These are phyloP conservation scores for Populus tomentosa DNA, from an alignment of 441 rosid species.

Conservation along the genomic window DNA sequence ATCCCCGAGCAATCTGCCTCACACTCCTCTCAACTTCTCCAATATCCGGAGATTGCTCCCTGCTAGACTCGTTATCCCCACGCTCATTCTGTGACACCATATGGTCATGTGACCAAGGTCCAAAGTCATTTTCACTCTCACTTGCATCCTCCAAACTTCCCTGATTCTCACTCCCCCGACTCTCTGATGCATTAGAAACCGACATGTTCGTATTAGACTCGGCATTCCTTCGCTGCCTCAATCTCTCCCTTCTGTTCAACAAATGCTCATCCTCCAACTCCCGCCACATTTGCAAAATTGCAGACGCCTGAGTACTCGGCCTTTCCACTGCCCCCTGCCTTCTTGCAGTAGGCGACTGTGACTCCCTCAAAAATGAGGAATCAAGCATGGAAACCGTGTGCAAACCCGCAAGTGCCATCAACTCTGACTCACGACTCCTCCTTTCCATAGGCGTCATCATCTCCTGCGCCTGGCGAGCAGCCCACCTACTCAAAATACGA, in stretches of 20 bases:
- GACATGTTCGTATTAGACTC: slow-evolving; percentile 44
- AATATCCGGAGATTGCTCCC: slow-evolving; percentile 94
- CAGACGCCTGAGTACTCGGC: slow-evolving; percentile 70
- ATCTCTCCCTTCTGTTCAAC: slow-evolving; percentile 64
- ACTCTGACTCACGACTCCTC: slow-evolving; percentile 75
- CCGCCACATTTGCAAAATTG: slow-evolving; percentile 88
- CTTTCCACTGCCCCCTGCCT: slow-evolving; percentile 62
- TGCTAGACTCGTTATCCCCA: slow-evolving; percentile 9
- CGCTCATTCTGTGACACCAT: no score
- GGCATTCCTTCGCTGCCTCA: slow-evolving; percentile 60
- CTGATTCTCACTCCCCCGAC: slow-evolving; percentile 19
- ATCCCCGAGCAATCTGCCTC: slow-evolving; percentile 85
- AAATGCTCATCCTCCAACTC: slow-evolving; percentile 88
- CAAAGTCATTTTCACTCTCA: no score
- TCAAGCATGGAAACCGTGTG: slow-evolving; percentile 88
- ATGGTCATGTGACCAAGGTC: no score
- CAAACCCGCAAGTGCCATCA: slow-evolving; percentile 83
- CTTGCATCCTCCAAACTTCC: no score
- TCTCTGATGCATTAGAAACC: slow-evolving; percentile 44
- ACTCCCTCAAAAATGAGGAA: slow-evolving; percentile 75
- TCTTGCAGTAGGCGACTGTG: slow-evolving; percentile 58
- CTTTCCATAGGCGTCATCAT: slow-evolving; percentile 85
- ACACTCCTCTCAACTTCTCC: slow-evolving; percentile 92
- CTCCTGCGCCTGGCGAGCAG: slow-evolving; percentile 86
- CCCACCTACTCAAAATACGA: slow-evolving; percentile 72